phyloP scores from a whole-genome alignment of 352 stramenopile species.

The Pythium coloratum region DNA sequence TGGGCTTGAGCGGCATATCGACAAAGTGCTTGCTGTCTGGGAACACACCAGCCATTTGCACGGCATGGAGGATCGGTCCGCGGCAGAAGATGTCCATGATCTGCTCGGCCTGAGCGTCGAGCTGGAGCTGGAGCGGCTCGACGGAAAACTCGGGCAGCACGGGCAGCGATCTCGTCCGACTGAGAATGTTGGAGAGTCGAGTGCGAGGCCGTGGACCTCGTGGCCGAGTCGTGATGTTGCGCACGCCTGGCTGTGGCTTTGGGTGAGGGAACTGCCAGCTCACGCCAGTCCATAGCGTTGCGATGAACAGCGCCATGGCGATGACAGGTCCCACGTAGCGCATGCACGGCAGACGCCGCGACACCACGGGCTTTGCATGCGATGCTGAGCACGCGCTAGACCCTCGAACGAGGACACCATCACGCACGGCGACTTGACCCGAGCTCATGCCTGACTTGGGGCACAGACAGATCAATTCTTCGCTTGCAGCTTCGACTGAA shows the following conservation, averaged over 20 bases:
- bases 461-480: constrained; percentile 29
- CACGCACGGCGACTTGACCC: constrained; percentile 5
- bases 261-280: constrained; percentile 8
- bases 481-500: neutral
- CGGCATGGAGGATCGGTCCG: constrained; percentile 60
- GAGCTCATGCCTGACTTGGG: constrained; percentile 14
- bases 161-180: constrained; percentile 4
- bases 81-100: constrained; percentile 78
- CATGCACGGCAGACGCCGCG: neutral
- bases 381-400: no score
- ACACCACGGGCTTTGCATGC: neutral
- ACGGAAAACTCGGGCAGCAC: constrained; percentile 27
- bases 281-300: constrained; percentile 20
- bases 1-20: constrained; percentile 90
- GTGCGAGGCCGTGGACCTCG: neutral
- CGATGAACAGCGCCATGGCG: constrained; percentile 23
- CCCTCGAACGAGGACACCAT: neutral
- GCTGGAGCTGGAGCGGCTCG: constrained; percentile 23
- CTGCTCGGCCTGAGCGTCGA: constrained; percentile 52
- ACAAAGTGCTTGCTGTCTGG: constrained; percentile 93
- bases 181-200: constrained; percentile 8
- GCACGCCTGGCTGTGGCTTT: constrained; percentile 19
- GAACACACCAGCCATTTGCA: constrained; percentile 81
- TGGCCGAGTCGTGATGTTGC: constrained; percentile 9
- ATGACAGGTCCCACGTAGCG: constrained; percentile 14